Evolutionary conservation across 2,329 filamentous ascomycete genomes (phyloP), one percentile per base, ranked within the genome.

Genomic region (Curvularia sp.): DNA sequence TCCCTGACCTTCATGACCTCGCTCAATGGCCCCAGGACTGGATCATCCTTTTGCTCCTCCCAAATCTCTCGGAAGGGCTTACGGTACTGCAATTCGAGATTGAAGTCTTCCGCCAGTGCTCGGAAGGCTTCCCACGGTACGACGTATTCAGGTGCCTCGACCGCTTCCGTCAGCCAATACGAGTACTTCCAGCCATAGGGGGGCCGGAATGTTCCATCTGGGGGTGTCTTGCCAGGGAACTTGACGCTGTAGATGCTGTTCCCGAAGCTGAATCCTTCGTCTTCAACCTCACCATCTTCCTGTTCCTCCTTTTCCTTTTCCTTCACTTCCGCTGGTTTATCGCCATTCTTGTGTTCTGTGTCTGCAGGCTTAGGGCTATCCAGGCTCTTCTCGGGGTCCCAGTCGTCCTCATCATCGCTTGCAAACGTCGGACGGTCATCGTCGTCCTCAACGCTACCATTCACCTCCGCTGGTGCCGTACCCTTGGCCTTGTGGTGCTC

Each of bases 111-210:
- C 18, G 95, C 95, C 69, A 98, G 82, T 7, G 92, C 93, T 79
- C 95, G 91, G 81, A 99, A 98, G 0, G 93, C 93, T 76, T 97
- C 93, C 94, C 95, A 99, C 0, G 95, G 95, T 1, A 99, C 95
- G 1, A 99, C 94, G 75, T 97, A 99, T 80, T 99, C 95, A 2
- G 95, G 94, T 73, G 93, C 91, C 76, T 98, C 94, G 20, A 99
- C 95, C 0, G 95, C 95, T 79, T 99, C 95, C 70, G 95, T 89
- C 56, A 99, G 87, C 77, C 93, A 96, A 82, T 97, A 99, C 73
- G 88, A 96, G 80, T 99, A 99, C 78, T 95, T 97, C 93, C 95
- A 98, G 49, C 94, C 95, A 74, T 93, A 98, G 0, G 95, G 92
- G 5, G 95, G 95, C 5, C 95, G 88, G 80, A 99, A 99, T 31